Conservation (phyloP, 2,329 filamentous ascomycete species). For the Aspergillus sp. region DNA sequence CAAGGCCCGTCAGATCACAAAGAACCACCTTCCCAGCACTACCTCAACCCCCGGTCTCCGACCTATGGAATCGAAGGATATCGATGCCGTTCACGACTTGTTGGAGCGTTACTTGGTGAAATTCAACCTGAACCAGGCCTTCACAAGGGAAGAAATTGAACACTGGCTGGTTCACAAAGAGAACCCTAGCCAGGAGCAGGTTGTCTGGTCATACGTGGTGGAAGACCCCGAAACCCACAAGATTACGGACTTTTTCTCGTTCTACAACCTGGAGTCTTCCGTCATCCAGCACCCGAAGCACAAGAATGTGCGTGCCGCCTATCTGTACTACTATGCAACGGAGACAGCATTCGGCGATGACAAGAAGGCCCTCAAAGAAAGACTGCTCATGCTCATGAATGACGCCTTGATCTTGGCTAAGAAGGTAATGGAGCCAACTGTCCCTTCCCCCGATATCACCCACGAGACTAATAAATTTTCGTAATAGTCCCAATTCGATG, state of each 20-base stretch:
- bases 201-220: conserved; percentile 91
- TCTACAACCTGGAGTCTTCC: conserved; percentile 90
- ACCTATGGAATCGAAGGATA: conserved; percentile 72
- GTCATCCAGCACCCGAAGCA: conserved; percentile 80
- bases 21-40: conserved; percentile 73
- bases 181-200: conserved; percentile 63
- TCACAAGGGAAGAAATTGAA: conserved; percentile 71
- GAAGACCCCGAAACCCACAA: conserved; percentile 67
- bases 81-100: conserved; percentile 69
- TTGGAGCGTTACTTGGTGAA: conserved; percentile 72
- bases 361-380: conserved; percentile 62
- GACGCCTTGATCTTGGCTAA: conserved; percentile 88
- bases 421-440: conserved; percentile 42
- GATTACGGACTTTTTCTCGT: conserved; percentile 95
- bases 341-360: conserved; percentile 63
- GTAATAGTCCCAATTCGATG: conserved; percentile 70
- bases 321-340: conserved; percentile 94
- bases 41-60: conserved; percentile 73
- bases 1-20: conserved; percentile 76
- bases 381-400: conserved; percentile 73
- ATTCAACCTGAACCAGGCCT: conserved; percentile 80
- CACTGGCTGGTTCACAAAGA: conserved; percentile 82
- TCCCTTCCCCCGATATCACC: too few relatives aligned
- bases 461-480: too few relatives aligned
- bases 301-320: conserved; percentile 78